Conservation (phyloP, 306 rosid genomes). For the Lathyrus tuberosus region DNA sequence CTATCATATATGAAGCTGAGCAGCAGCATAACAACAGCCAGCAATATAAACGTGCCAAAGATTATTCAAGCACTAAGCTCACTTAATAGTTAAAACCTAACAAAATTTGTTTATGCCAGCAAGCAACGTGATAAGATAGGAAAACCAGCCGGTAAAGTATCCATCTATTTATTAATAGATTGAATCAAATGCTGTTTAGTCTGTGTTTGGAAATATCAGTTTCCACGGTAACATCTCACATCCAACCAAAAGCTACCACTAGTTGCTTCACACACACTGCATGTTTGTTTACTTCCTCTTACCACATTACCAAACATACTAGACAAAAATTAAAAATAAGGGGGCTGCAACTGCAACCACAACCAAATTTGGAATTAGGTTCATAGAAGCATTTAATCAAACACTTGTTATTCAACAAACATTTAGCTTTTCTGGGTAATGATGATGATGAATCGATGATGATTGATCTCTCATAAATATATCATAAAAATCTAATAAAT, state of each 20-base stretch:
- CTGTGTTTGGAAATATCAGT: too few relatives aligned
- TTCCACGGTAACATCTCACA: too few relatives aligned
- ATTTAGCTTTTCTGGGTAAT: background rate
- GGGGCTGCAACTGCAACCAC: background rate
- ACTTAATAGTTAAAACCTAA: background rate
- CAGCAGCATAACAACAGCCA: conserved; percentile 11
- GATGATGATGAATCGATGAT: background rate
- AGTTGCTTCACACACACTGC: too few relatives aligned
- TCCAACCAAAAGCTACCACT: too few relatives aligned
- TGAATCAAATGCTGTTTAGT: conserved; percentile 17
- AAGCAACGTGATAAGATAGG: conserved; percentile 12
- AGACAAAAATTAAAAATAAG: too few relatives aligned
- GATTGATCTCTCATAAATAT: background rate
- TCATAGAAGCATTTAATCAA: conserved; percentile 28
- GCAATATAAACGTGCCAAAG: conserved; percentile 15
- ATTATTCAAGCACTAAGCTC: conserved; percentile 31
- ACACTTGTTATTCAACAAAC: conserved; percentile 11
- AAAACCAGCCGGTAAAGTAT: background rate
- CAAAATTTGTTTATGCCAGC: conserved; percentile 22
- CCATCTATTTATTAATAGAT: conserved; percentile 1
- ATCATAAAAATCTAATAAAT: background rate
- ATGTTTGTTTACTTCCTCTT: too few relatives aligned
- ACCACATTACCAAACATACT: too few relatives aligned
- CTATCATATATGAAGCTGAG: background rate
- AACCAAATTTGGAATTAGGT: conserved; percentile 23